A percentile compares a stretch with the other conserved stretches of the same genome.
phyloP scores from a whole-genome alignment of 371 early-diverging fungal species.

The Mucor mucedo region DNA sequence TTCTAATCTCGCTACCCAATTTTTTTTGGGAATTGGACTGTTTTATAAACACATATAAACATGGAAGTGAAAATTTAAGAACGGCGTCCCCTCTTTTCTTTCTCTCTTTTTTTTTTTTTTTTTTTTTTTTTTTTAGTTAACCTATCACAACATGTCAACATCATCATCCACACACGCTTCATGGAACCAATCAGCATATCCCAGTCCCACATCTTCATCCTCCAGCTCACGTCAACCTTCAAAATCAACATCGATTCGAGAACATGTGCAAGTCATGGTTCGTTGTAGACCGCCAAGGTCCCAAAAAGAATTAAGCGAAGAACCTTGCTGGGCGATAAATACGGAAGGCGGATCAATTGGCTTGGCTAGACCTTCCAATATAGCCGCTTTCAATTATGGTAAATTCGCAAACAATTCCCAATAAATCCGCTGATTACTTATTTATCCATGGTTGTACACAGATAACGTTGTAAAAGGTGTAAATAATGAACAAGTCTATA shows the following conservation, averaged over 20 bases:
- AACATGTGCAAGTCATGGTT: slow-evolving; percentile 49
- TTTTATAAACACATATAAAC: too few relatives aligned
- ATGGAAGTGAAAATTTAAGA: too few relatives aligned
- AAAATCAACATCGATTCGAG: slow-evolving; percentile 25
- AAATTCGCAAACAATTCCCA: neutral
- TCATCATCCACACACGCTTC: too few relatives aligned
- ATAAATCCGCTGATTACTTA: neutral
- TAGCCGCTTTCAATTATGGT: slow-evolving; percentile 20
- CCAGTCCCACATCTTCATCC: neutral
- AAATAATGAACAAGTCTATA: slow-evolving; percentile 34
- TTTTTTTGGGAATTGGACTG: too few relatives aligned
- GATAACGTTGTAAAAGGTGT: slow-evolving; percentile 29
- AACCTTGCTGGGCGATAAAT: slow-evolving; percentile 31
- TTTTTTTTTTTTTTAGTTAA: too few relatives aligned
- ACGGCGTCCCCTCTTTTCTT: too few relatives aligned
- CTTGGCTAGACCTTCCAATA: slow-evolving; percentile 11
- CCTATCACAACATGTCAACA: too few relatives aligned
- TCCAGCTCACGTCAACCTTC: slow-evolving; percentile 10
- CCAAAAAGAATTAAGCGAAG: slow-evolving; percentile 27
- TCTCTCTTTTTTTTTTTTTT: too few relatives aligned
- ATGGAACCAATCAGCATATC: neutral
- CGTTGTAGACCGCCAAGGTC: slow-evolving; percentile 43
- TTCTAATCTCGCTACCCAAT: too few relatives aligned
- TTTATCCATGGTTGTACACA: neutral
- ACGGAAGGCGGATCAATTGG: slow-evolving; percentile 23